These are phyloP conservation scores for Brassica balearica DNA, from an alignment of 441 rosid genomes.

Conservation along the genomic window DNA sequence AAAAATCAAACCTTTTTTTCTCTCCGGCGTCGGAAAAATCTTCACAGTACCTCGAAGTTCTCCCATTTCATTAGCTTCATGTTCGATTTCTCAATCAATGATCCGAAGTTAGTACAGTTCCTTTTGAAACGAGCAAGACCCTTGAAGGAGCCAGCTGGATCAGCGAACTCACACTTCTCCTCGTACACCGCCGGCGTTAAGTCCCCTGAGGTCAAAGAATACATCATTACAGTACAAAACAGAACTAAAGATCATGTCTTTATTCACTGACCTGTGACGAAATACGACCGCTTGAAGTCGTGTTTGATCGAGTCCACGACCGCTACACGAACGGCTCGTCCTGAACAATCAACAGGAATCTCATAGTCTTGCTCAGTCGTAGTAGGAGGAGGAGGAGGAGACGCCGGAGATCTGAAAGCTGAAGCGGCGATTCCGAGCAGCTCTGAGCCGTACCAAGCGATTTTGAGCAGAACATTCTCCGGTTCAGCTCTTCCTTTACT, in stretches of 20 bases:
- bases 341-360: conserved; percentile 55
- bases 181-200: conserved; percentile 76
- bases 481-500: conserved; percentile 52
- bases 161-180: conserved; percentile 92
- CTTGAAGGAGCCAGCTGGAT: conserved; percentile 93
- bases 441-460: conserved; percentile 97
- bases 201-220: conserved; percentile 46
- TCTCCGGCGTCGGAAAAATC: neutral
- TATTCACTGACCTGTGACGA: conserved; percentile 71
- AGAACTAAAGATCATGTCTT: neutral
- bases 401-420: conserved; percentile 56
- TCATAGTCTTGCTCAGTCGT: conserved; percentile 29
- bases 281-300: conserved; percentile 81
- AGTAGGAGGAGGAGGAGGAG: conserved; percentile 16
- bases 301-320: conserved; percentile 70
- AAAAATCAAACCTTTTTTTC: neutral
- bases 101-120: conserved; percentile 88
- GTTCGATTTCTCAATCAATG: conserved; percentile 73
- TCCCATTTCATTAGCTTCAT: conserved; percentile 97
- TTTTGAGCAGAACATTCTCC: conserved; percentile 74
- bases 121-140: conserved; percentile 90
- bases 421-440: conserved; percentile 92
- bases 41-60: conserved; percentile 63
- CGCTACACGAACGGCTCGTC: conserved; percentile 59
- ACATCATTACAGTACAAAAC: neutral